Evolutionary conservation across 176 grass and related monocot species (phyloP).

Genomic region (Themeda triandra): DNA sequence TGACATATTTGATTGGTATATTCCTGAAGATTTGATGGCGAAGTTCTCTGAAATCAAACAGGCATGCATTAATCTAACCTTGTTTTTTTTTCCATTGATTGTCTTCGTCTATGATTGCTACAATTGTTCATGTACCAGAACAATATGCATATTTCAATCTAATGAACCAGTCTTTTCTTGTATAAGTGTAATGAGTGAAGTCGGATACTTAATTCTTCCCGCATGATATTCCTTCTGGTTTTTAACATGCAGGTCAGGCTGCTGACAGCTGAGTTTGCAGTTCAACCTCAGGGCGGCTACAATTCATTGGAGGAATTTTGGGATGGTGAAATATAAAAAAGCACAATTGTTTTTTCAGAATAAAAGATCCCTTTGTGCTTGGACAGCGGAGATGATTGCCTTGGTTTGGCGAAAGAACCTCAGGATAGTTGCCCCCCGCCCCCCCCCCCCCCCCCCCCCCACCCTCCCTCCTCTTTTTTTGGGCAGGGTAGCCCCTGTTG

Average conservation of each 20-base stretch:
- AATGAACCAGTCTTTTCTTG: neutral
- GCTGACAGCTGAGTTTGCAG: conserved; percentile 10
- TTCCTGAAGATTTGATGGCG: conserved; percentile 44
- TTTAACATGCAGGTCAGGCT: conserved; percentile 31
- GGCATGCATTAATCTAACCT: conserved; percentile 1
- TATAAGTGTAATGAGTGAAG: neutral
- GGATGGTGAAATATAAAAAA: conserved; percentile 59
- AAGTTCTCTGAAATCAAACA: conserved; percentile 46
- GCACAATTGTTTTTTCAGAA: neutral
- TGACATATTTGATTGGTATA: conserved; percentile 48
- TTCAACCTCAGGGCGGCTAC: conserved; percentile 26
- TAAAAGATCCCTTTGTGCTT: neutral
- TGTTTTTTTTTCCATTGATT: neutral
- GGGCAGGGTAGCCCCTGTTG: no score
- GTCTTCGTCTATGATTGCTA: neutral
- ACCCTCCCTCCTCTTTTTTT: no score
- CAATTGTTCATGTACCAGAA: neutral
- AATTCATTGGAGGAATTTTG: conserved; percentile 54
- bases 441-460: no score
- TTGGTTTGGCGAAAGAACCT: neutral
- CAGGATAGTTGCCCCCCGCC: neutral
- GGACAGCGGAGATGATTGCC: neutral
- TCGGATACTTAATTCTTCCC: neutral
- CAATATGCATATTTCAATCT: neutral
- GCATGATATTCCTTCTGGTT: conserved; percentile 14